Base-by-base conservation (phyloP, 371 early-diverging fungal genomes). In the Syncephalastrum monosporum region DNA sequence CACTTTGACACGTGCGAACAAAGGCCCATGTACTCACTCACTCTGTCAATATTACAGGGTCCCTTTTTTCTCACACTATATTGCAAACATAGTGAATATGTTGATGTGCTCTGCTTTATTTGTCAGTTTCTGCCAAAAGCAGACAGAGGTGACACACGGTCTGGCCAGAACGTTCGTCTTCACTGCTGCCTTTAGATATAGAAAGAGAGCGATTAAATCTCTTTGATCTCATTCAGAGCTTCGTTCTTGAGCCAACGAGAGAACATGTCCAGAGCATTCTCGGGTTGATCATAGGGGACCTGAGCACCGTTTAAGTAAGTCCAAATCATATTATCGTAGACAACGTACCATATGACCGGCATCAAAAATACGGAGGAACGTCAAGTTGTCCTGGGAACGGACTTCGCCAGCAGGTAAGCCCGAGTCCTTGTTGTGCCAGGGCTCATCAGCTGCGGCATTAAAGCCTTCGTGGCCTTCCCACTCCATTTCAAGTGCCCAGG, bases 271-370 rank as follows among this genome's bases (percentile, higher is more conserved):
- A 79, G 61, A 16, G 81, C 67, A 61, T 66, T 78, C 47, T 67
- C 77, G 17, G 84, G 84, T 67, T 88, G 87, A 62, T 86, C 88
- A 51, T 82, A 85, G 8, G 85, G 89, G 4, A 83, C 84, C 73
- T 72, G 54, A 23, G 50, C 44, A 15, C 7, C 14, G 29, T 17
- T 53, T 42, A 24, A 16, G 27, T 14, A 38, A 4, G 41, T 42
- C n/a, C 19, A 13, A 12, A 19, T 27, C 16, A 33, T n/a, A 7
- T 38, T 46, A 17, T 42, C 17, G 24, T 47, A 3, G 25, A 13
- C 27, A n/a, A 55, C 56, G 53, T 59, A 77, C 83, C 94, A 94
- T 93, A 63, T 95, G 96, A 13, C 96, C 96, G 16, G 92, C 94
- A 49, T 87, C 91, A 65, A 85, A 94, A 8, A 92, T 77, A 21